Evolutionary conservation across 495 filamentous ascomycete species (phyloP).

Genomic region (Penicillium taxi): DNA sequence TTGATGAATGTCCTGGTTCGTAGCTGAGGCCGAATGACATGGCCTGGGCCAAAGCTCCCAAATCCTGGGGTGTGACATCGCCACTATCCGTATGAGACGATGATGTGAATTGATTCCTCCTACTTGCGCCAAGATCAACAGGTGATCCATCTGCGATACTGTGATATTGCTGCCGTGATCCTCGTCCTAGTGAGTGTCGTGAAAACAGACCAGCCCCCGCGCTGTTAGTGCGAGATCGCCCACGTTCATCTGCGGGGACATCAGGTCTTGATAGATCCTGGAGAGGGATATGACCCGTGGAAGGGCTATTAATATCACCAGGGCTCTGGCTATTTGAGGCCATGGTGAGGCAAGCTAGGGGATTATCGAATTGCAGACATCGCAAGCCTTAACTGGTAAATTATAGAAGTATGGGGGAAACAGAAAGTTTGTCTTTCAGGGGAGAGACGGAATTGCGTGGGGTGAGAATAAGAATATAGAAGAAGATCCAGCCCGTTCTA

Average conservation of each 20-base stretch:
- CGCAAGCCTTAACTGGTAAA: conserved; percentile 18
- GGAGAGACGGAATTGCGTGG: background rate
- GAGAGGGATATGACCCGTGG: conserved; percentile 67
- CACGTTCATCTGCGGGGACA: conserved; percentile 20
- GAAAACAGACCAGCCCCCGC: conserved; percentile 28
- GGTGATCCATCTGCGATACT: conserved; percentile 49
- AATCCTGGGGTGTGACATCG: conserved; percentile 37
- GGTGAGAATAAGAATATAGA: background rate
- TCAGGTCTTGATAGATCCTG: conserved; percentile 65
- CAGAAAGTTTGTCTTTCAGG: background rate
- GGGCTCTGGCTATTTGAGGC: conserved; percentile 48
- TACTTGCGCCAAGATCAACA: conserved; percentile 20
- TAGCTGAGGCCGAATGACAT: conserved; percentile 56
- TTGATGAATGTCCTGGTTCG: conserved; percentile 24
- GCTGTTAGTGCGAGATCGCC: conserved; percentile 21
- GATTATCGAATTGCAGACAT: conserved; percentile 40
- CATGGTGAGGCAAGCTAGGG: conserved; percentile 45
- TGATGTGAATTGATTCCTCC: conserved; percentile 23
- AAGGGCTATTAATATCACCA: conserved; percentile 37
- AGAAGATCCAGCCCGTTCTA: too few species aligned
- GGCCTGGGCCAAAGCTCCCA: conserved; percentile 49
- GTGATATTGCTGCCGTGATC: conserved; percentile 38
- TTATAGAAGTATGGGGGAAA: background rate
- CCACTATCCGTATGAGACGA: conserved; percentile 14
- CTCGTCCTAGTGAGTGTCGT: conserved; percentile 31